phyloP scores from a whole-genome alignment of 495 filamentous ascomycete species.

The Hypoxylon lenormandii region DNA sequence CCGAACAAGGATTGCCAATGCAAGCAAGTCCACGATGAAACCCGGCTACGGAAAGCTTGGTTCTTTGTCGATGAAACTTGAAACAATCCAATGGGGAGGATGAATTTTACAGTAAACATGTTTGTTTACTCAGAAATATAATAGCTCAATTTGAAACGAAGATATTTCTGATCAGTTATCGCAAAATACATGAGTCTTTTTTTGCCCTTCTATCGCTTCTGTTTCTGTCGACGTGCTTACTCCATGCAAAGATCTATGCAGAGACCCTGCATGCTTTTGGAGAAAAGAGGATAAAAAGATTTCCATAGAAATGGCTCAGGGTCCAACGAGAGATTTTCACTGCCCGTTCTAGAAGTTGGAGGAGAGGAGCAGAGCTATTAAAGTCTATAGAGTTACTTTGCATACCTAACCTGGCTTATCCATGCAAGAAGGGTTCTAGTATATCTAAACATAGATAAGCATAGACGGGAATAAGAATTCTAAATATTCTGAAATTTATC shows the following conservation, averaged over 20 bases:
- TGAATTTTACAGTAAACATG: conserved; percentile 32
- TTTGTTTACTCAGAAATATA: conserved; percentile 22
- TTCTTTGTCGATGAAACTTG: conserved; percentile 35
- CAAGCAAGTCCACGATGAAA: conserved; percentile 45
- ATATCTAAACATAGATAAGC: conserved; percentile 8
- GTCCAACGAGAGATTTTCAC: conserved; percentile 9
- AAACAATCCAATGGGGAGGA: conserved; percentile 27
- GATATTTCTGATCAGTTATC: not conserved
- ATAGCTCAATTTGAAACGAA: conserved; percentile 21
- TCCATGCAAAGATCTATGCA: conserved; percentile 9
- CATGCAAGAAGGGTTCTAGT: conserved; percentile 31
- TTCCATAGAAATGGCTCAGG: conserved; percentile 26
- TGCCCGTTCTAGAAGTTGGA: conserved; percentile 22
- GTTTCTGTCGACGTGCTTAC: conserved; percentile 6
- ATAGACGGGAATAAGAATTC: not conserved
- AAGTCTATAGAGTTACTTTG: conserved; percentile 17
- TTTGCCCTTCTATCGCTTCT: conserved; percentile 5
- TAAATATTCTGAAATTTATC: not conserved
- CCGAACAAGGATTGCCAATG: conserved; percentile 32
- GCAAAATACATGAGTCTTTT: conserved; percentile 26
- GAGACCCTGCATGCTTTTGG: conserved; percentile 3
- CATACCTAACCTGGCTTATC: conserved; percentile 4
- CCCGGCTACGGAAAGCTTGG: conserved; percentile 44
- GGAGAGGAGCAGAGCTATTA: conserved; percentile 11
- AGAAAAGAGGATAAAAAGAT: conserved; percentile 9